Base-by-base conservation (phyloP, 768 basidiomycete genomes). In the Boletus rubescentipes region DNA sequence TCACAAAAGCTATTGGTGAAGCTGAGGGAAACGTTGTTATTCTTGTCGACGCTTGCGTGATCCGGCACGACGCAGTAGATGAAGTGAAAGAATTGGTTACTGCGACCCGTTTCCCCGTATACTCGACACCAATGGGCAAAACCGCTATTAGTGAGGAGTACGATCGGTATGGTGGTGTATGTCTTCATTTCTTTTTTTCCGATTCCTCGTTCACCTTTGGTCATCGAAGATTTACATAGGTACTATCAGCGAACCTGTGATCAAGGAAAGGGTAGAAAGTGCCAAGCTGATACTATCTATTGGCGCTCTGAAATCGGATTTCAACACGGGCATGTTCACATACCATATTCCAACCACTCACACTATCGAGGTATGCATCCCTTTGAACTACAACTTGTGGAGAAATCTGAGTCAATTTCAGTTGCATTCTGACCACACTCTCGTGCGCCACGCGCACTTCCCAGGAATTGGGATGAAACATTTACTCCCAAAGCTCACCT, bases 321-420 rank as follows among this genome's bases (percentile, higher is more conserved):
- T 91, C 76, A 95, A 95, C 70, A 91, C 89, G 1, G 93, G 91
- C 31, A 88, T 87, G 68, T 93, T 92, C 70, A 87, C 87, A 0
- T 91, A 89, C 62, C 81, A 79, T 46, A 84, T 87, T 42, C 83
- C 86, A 5, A 75, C 75, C 0, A 67, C 70, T 11, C 77, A 76
- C 37, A 84, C 82, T 14, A 74, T 91, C 57, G 90, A 90, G 77
- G 88, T 87, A 59, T 14, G 35, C 60, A 53, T 23, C 7, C 21
- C 20, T 48, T 52, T 2, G n/a, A 16, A 29, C 18, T 42, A 20
- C 14, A 23, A 18, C 9, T 31, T 35, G 20, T 48, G 6, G 29
- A 20, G 14, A 18, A n/a, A 16, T 30, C 26, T 58, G 9, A 57
- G 4, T 59, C 26, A 52, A 34, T 21, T 44, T 35, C 60, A 92